Percentiles rank a stretch among this genome's conserved stretches.
phyloP scores from a whole-genome alignment of 345 rosid species.

The Populus simonii region DNA sequence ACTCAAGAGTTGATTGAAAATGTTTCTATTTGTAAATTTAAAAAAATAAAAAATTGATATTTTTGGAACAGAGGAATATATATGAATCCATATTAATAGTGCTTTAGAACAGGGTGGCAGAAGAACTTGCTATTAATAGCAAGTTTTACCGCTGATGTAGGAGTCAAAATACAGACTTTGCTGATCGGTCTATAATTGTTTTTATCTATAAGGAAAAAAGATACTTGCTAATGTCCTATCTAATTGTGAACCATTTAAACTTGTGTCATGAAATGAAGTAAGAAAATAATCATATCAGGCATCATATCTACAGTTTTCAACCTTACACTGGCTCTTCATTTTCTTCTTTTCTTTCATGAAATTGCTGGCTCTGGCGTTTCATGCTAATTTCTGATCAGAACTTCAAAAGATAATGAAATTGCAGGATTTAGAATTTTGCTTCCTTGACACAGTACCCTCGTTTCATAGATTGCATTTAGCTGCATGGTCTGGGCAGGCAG shows the following conservation, averaged over 20 bases:
- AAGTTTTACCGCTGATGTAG: no score
- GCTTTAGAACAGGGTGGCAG: no score
- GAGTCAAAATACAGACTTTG: no score
- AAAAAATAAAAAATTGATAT: no score
- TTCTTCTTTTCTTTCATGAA: not conserved
- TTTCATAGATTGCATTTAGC: constrained; percentile 75
- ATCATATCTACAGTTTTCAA: not conserved
- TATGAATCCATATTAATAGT: no score
- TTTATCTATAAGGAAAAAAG: not conserved
- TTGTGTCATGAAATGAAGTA: not conserved
- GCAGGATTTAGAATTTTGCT: not conserved
- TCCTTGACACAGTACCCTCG: constrained; percentile 44
- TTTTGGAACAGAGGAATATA: no score
- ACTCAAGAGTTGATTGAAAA: no score
- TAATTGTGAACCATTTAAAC: not conserved
- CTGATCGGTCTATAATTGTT: no score
- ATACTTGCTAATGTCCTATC: not conserved
- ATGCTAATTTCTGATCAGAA: not conserved
- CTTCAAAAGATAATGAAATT: not conserved
- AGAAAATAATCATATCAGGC: not conserved
- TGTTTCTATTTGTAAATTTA: no score
- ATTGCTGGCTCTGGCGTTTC: not conserved
- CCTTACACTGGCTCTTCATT: not conserved
- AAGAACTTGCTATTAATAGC: no score
- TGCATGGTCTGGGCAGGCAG: constrained; percentile 89